Percentiles rank a stretch among this genome's conserved stretches.
These are phyloP conservation scores for Tephrocybe sp. DNA, from an alignment of 768 basidiomycete species.

Conservation along the genomic window DNA sequence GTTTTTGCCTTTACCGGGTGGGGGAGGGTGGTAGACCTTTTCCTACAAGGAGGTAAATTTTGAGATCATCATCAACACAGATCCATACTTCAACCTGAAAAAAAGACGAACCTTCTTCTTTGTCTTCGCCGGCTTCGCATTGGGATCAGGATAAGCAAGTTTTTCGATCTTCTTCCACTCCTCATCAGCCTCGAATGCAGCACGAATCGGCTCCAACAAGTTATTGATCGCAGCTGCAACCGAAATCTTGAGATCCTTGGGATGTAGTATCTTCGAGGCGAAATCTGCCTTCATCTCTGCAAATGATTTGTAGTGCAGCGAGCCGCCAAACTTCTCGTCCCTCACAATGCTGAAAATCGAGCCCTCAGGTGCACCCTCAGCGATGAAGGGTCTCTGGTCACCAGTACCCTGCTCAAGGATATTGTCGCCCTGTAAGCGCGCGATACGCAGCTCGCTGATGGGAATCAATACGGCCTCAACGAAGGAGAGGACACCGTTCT, in stretches of 20 bases:
- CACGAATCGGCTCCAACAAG: conserved; percentile 78
- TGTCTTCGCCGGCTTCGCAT: conserved; percentile 60
- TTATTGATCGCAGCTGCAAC: conserved; percentile 72
- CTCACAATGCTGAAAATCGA: conserved; percentile 79
- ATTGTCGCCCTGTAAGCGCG: conserved; percentile 48
- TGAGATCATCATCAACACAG: background rate
- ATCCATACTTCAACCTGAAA: background rate
- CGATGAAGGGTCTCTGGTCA: conserved; percentile 61
- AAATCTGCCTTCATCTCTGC: conserved; percentile 73
- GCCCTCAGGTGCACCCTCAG: conserved; percentile 70
- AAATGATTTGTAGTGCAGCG: conserved; percentile 69
- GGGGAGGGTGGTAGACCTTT: conserved; percentile 82
- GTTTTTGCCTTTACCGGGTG: conserved; percentile 75
- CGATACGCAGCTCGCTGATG: conserved; percentile 71
- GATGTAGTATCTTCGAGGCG: conserved; percentile 74
- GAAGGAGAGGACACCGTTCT: conserved; percentile 89
- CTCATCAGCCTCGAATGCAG: conserved; percentile 68
- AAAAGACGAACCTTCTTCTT: conserved; percentile 48
- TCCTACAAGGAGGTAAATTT: conserved; percentile 41
- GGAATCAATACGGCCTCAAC: conserved; percentile 86
- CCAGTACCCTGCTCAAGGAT: conserved; percentile 46
- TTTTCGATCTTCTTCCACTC: conserved; percentile 79
- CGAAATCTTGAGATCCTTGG: conserved; percentile 82
- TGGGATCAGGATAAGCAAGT: conserved; percentile 82
- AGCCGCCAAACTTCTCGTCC: conserved; percentile 80